Base-by-base conservation (phyloP, 2,329 filamentous ascomycete species). In the Neonectria coccinea region DNA sequence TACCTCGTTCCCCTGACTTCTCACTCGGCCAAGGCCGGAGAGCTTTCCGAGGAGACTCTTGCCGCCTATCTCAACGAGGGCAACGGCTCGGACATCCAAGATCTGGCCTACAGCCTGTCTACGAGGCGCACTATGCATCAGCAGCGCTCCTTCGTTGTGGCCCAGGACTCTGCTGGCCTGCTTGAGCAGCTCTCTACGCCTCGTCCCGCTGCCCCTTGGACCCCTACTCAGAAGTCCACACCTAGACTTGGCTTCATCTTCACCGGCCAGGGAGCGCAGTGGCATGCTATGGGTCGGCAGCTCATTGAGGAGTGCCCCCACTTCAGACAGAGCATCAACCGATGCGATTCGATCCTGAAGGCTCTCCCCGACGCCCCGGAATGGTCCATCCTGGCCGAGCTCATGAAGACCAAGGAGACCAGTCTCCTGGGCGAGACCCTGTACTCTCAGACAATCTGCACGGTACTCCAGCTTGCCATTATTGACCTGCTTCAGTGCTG, bases 381-480 rank as follows among this genome's bases (percentile, higher is more conserved):
- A 7, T 74, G 76, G 39, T 76, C 77, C 11, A 73, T 79, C 27
- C n/a, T 68, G 62, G 68, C 33, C 61, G 78, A 78, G 52, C 76
- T 79, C 39, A 64, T 55, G 25, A 74, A 78, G 68, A 76, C 77
- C 22, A 68, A 76, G 27, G 73, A 70, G 22, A 66, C 65, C 2
- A 65, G 62, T 20, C 62, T 58, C 9, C 39, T 76, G 1, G 56
- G 54, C 29, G 55, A 71, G 42, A 69, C 77, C 0, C 64, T 74
- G 3, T 70, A 79, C 45, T 78, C 77, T 14, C 78, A 80, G 59
- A 76, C 79, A 7, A 70, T 77, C 7, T 80, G 76, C 60, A 81
- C 79, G 1, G 81, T 80, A 0, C 58, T 83, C 2, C 82, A 84
- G 64, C 67, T 84, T 5, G 74, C 77, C 1, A 61, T 83, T 2